Percentiles rank a stretch among this genome's conserved stretches.
Conservation (phyloP, 2,329 filamentous ascomycete genomes). For the Fusarium duplospermum region DNA sequence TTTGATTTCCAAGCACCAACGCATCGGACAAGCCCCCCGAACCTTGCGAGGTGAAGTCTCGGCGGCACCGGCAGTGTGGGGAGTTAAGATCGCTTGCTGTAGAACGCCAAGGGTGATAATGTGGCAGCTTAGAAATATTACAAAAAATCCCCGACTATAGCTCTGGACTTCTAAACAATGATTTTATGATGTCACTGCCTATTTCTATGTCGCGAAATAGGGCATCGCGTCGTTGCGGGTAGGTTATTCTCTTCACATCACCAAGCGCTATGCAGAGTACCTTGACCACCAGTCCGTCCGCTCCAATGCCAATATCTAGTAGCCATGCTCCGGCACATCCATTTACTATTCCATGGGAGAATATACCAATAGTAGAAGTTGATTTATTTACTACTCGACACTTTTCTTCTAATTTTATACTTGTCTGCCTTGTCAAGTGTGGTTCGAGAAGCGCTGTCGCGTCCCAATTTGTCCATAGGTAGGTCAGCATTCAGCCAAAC, state of each 20-base stretch:
- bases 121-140: background rate
- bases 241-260: background rate
- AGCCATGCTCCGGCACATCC: too few species aligned
- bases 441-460: background rate
- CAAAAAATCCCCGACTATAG: background rate
- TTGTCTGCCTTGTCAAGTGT: background rate
- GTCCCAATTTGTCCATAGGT: background rate
- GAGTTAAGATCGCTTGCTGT: background rate
- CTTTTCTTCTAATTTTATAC: background rate
- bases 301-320: background rate
- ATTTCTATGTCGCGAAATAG: background rate
- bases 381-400: background rate
- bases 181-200: background rate
- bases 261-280: background rate
- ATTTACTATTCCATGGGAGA: background rate
- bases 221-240: too few species aligned
- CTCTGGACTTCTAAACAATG: background rate
- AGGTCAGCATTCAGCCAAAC: background rate
- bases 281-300: background rate
- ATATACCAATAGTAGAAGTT: background rate
- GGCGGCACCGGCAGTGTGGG: background rate
- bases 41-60: background rate
- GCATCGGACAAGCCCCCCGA: constrained; percentile 12
- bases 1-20: constrained; percentile 24
- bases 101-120: background rate